Base-by-base conservation (phyloP, 2,329 filamentous ascomycete species). In the Didymella keratinophila region DNA sequence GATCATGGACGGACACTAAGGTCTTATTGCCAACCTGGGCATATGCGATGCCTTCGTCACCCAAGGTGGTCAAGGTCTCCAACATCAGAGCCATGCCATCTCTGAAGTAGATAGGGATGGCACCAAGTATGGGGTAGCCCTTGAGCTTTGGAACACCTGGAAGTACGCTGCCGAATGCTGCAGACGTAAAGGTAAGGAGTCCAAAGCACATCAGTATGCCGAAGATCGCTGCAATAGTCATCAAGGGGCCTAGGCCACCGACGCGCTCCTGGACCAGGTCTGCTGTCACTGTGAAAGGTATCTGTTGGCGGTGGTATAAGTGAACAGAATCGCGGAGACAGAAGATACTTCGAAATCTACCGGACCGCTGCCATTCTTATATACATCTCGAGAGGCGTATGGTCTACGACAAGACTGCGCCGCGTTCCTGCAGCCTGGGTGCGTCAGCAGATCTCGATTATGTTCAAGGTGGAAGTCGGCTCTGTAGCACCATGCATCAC, bases 71-170 rank as follows among this genome's bases (percentile, higher is more conserved):
- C 20, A 59, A 20, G 3, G 36, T 52, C 12, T 54, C 46, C 16
- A 59, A 10, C 18, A 59, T 36, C n/a, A 46, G 7, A 14, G 56
- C 23, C 51, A 55, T 55, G 1, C 56, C 51, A 10, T 59, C 32
- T 14, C 46, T 32, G 25, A 55, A 59, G 27, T 59, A 59, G 11
- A 46, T 43, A 0, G 56, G 56, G 6, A 59, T 52, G 25, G 46
- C 46, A 18, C 56, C 50, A 16, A 59, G 12, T 6, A 59, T 36
- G n/a, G 51, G 51, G 8, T 51, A 45, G 7, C 51, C 51, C 28
- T 27, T 50, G 1, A 55, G 42, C 25, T 42, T 39, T 4, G 46
- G 56, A 2, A 59, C 28, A 6, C 47, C 51, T 1, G 56, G 56
- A 4, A 55, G 44, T 2, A 54, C 18, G 25, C n/a, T 37, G 16